Evolutionary conservation across 2,329 filamentous ascomycete genomes (phyloP).

Genomic region (Ciborinia camelliae): DNA sequence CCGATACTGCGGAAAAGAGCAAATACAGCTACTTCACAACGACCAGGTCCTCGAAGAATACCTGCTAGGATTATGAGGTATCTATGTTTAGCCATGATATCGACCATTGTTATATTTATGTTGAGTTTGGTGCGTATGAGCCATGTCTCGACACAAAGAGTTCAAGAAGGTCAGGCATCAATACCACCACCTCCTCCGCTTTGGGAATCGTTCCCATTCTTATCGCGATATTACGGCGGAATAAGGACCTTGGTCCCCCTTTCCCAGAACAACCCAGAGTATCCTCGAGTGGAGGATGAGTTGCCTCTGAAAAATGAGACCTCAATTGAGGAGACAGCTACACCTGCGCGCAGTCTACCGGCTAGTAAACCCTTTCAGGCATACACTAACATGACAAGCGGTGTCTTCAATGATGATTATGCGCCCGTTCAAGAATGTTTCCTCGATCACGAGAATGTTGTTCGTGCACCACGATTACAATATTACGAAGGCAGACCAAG

Average conservation of each 20-base stretch:
- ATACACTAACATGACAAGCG: slow-evolving; percentile 52
- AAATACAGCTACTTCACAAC: slow-evolving; percentile 20
- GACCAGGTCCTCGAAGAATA: slow-evolving; percentile 40
- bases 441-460: slow-evolving; percentile 62
- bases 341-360: slow-evolving; percentile 42
- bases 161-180: slow-evolving; percentile 56
- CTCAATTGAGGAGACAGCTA: slow-evolving; percentile 32
- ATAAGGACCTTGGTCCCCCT: slow-evolving; percentile 67
- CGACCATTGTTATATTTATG: slow-evolving; percentile 72
- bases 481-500: slow-evolving; percentile 74
- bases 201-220: slow-evolving; percentile 86
- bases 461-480: slow-evolving; percentile 66
- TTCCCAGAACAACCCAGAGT: slow-evolving; percentile 71
- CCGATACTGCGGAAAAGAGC: slow-evolving; percentile 35
- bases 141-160: slow-evolving; percentile 62
- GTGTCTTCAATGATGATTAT: slow-evolving; percentile 50
- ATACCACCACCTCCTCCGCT: slow-evolving; percentile 56
- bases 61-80: slow-evolving; percentile 74
- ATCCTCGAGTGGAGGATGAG: slow-evolving; percentile 65
- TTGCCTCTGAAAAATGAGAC: slow-evolving; percentile 45
- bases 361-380: slow-evolving; percentile 58
- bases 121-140: slow-evolving; percentile 71
- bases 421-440: slow-evolving; percentile 67
- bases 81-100: slow-evolving; percentile 68
- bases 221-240: slow-evolving; percentile 88